Evolutionary conservation across 306 rosid genomes (phyloP), one percentile per base, ranked within the genome.

Genomic region (Prinsepia uniflora): DNA sequence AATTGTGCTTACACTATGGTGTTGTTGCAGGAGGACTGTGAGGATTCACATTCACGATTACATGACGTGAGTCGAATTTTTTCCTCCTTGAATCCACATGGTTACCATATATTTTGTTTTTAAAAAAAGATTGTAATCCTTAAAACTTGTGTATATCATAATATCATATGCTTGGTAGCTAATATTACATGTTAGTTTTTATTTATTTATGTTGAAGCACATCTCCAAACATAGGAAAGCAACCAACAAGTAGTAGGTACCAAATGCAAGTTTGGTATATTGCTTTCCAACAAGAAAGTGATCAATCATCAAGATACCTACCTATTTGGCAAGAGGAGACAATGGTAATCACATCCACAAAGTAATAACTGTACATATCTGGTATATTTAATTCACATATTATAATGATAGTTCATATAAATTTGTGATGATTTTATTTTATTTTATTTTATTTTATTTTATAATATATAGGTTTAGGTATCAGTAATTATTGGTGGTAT

Each of bases 261-360:
- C 69, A 45, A 45, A 71, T 46, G 79, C 85, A 88, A 83, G 93
- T 85, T 85, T 88, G 80, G 93, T 76, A 88, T 85, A 81, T 81
- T 47, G 19, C 85, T 76, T 81, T 81, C 63, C 30, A 39, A 10
- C 60, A 18, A 34, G 7, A 53, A 78, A 66, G 67, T 14, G 61
- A 19, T 15, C 59, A 64, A 19, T 15, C 59, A 47, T 41, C 43
- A 69, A 78, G 79, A 74, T 80, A 74, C 86, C 76, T 68, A 54
- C 60, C 45, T 47, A 30, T 30, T 30, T 30, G 36, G 3, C 4
- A 30, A 30, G 36, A 30, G 36, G 2, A 3, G 36, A 24, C 30
- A 24, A 24, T 24, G 30, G 30, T 0, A 24, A 24, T 24, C 30
- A 24, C 30, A 24, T 24, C 30, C 30, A 24, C 30, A 24, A 24